phyloP scores from a whole-genome alignment of 148 eudicot genomes.

The Polygonum maritimum region DNA sequence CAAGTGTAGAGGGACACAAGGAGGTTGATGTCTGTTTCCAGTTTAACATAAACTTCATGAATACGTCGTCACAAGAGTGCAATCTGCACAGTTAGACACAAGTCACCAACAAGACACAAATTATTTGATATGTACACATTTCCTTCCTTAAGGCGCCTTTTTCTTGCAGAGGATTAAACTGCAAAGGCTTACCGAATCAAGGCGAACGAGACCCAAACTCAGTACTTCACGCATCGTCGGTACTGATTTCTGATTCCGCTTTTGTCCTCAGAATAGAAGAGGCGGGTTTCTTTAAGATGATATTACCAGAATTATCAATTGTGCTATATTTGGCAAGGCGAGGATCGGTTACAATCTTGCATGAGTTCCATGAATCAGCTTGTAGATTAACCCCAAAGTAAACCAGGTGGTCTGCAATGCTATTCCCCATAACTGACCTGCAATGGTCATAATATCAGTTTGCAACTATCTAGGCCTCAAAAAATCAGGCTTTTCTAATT shows the following conservation, averaged over 20 bases:
- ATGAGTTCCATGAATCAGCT: slow-evolving; percentile 43
- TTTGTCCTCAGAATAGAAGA: background rate
- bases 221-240: background rate
- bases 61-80: background rate
- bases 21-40: background rate
- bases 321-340: slow-evolving; percentile 34
- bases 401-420: slow-evolving; percentile 74
- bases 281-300: slow-evolving; percentile 20
- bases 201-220: background rate
- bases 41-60: background rate
- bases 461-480: background rate
- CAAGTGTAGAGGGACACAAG: background rate
- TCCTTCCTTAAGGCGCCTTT: background rate
- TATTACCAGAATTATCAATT: slow-evolving; percentile 54
- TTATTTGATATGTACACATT: background rate
- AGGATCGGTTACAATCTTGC: slow-evolving; percentile 49
- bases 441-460: background rate
- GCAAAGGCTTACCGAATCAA: background rate
- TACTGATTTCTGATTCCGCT: background rate
- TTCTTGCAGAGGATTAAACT: background rate
- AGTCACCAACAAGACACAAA: background rate
- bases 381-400: slow-evolving; percentile 66
- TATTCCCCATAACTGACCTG: slow-evolving; percentile 88
- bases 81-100: background rate
- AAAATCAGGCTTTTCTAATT: background rate